Conservation (phyloP, 2,329 filamentous ascomycete genomes). For the Bretziella fagacearum region DNA sequence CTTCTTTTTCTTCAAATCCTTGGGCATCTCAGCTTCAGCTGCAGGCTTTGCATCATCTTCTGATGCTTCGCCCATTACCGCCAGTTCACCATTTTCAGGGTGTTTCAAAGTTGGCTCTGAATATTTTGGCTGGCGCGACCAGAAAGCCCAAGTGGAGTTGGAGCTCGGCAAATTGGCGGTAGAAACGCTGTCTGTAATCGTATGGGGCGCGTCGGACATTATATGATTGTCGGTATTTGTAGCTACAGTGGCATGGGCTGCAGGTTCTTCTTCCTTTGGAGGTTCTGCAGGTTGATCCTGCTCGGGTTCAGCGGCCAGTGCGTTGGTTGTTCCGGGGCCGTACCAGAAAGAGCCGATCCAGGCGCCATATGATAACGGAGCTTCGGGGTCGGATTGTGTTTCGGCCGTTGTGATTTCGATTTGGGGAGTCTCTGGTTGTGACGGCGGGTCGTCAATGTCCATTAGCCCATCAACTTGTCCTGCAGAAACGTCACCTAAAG, state of each 20-base stretch:
- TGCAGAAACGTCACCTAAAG: not conserved
- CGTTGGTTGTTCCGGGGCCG: not conserved
- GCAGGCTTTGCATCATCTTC: constrained; percentile 37
- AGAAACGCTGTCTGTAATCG: not conserved
- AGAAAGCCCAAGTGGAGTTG: constrained; percentile 65
- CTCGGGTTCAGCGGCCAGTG: not conserved
- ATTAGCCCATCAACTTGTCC: not conserved
- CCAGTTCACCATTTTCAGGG: constrained; percentile 32
- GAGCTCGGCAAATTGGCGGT: constrained; percentile 20
- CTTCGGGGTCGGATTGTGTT: not conserved
- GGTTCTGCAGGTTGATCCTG: not conserved
- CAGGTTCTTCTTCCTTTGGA: not conserved
- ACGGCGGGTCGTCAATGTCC: not conserved
- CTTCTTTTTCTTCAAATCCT: not conserved
- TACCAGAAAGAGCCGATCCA: not conserved
- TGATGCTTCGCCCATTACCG: constrained; percentile 39
- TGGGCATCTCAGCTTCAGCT: not conserved
- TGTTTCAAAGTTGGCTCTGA: constrained; percentile 17
- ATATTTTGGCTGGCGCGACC: constrained; percentile 44
- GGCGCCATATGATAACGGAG: not conserved
- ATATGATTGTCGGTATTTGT: not conserved
- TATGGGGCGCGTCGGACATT: not conserved
- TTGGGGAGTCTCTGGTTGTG: too few relatives aligned
- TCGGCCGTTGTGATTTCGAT: too few relatives aligned
- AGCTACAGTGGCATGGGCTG: constrained; percentile 1